Evolutionary conservation across 306 rosid species (phyloP), one percentile per base, ranked within the genome.

Genomic region (Cicer chorassanicum): DNA sequence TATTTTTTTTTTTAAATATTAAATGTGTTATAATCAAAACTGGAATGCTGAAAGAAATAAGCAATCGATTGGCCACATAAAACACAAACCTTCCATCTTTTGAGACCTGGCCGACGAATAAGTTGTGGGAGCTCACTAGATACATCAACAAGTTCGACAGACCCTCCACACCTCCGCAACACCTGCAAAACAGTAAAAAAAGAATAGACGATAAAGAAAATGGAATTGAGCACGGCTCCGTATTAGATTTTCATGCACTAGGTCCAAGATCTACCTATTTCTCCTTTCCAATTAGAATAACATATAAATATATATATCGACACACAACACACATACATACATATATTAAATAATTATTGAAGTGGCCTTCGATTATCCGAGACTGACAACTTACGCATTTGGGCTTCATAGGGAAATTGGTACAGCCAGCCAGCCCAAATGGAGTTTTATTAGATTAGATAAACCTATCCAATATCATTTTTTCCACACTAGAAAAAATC

Each of bases 91-190:
- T 86, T 95, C 98, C 98, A 95, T 73, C 44, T 84, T 83, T 81
- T 92, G 66, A 95, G 97, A 80, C 99, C 99, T 36, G 93, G 91
- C 65, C 92, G 82, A 5, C 90, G 88, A 72, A 77, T 86, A 73
- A 95, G 99, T 72, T 95, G 91, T 51, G 93, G 98, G 80, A 95
- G 92, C 81, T 95, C 96, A 80, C 77, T 76, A 59, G 98, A 95
- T 82, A 95, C 98, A 46, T 95, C 97, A 77, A 92, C 34, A 44
- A 95, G 93, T 82, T 92, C 83, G 78, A 92, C 89, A 73, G 98
- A 89, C 64, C 88, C 96, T 15, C 87, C 91, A 80, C 89, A 88
- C 69, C 81, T 90, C 70, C 91, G 87, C 89, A 95, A 83, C 83
- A 95, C 83, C 99, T 94, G 89, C 76, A 82, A 72, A 41, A 65